Percentiles rank a stretch among this genome's conserved stretches.
These are phyloP conservation scores for Sequoiadendron giganteum DNA, from an alignment of 75 land plant genomes.

Conservation along the genomic window DNA sequence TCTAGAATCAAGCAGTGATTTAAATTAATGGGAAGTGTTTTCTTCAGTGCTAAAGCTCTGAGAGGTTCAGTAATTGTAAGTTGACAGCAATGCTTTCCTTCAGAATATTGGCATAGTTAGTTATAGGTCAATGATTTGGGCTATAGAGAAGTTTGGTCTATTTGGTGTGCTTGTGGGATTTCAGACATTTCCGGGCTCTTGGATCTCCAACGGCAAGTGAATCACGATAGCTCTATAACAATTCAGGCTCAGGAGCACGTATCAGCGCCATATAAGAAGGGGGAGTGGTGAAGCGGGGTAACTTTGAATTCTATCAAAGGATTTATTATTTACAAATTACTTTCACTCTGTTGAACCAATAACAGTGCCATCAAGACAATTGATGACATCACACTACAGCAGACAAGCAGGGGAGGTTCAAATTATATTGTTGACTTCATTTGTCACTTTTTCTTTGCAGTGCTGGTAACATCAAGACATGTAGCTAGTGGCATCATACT, in stretches of 20 bases:
- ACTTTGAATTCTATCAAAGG: background rate
- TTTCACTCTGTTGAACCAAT: background rate
- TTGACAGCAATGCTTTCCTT: background rate
- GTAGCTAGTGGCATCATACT: too few relatives aligned
- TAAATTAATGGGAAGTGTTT: background rate
- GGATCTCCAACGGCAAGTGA: background rate
- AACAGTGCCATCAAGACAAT: background rate
- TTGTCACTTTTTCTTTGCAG: too few relatives aligned
- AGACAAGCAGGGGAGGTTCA: too few relatives aligned
- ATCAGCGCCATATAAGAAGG: background rate
- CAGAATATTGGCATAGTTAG: background rate
- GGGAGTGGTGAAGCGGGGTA: background rate
- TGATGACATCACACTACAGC: background rate
- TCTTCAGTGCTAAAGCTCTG: background rate
- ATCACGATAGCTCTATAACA: background rate
- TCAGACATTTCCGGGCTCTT: background rate
- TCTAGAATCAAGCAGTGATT: background rate
- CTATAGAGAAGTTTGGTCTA: background rate
- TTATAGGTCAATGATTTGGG: background rate
- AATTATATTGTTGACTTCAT: too few relatives aligned
- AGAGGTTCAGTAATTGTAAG: background rate
- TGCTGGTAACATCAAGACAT: too few relatives aligned
- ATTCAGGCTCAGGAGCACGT: background rate
- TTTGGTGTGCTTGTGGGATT: background rate
- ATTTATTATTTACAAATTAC: background rate